Evolutionary conservation across 164 flowering plant genomes (phyloP).

Genomic region (Kingdonia uniflora): DNA sequence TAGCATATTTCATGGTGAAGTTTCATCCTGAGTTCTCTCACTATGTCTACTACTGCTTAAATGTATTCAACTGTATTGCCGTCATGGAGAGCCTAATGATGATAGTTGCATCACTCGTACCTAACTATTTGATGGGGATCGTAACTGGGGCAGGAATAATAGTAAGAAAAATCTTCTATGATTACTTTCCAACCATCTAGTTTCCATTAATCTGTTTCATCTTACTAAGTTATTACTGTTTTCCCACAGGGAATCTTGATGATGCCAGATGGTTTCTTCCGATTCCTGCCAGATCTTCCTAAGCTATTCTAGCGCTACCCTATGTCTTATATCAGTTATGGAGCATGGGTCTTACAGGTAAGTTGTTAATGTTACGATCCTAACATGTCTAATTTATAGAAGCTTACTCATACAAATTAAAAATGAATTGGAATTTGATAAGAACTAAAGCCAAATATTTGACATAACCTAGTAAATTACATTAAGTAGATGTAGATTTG

Average conservation of each 20-base stretch:
- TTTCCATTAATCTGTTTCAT: too few species aligned
- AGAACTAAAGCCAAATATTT: too few species aligned
- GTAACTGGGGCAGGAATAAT: conserved; percentile 32
- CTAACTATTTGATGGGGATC: conserved; percentile 53
- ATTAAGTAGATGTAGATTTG: too few species aligned
- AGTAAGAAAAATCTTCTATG: conserved; percentile 19
- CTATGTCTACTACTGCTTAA: conserved; percentile 23
- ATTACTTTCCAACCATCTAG: background rate
- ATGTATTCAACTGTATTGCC: conserved; percentile 32
- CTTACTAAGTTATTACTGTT: background rate
- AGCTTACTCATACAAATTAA: too few species aligned
- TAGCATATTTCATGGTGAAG: conserved; percentile 49
- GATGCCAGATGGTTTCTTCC: conserved; percentile 82
- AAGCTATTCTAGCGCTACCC: conserved; percentile 82
- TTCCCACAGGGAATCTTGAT: conserved; percentile 85
- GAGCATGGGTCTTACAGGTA: conserved; percentile 82
- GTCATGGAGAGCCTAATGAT: conserved; percentile 67
- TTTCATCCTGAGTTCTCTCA: conserved; percentile 29
- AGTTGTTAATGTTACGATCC: too few species aligned
- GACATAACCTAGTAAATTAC: too few species aligned
- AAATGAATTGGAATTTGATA: too few species aligned
- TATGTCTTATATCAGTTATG: conserved; percentile 55
- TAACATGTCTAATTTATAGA: too few species aligned
- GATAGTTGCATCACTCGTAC: conserved; percentile 62
- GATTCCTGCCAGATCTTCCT: conserved; percentile 71